Evolutionary conservation across 176 grass and related monocot species (phyloP).

Genomic region (Rhipidocladum racemiflorum): DNA sequence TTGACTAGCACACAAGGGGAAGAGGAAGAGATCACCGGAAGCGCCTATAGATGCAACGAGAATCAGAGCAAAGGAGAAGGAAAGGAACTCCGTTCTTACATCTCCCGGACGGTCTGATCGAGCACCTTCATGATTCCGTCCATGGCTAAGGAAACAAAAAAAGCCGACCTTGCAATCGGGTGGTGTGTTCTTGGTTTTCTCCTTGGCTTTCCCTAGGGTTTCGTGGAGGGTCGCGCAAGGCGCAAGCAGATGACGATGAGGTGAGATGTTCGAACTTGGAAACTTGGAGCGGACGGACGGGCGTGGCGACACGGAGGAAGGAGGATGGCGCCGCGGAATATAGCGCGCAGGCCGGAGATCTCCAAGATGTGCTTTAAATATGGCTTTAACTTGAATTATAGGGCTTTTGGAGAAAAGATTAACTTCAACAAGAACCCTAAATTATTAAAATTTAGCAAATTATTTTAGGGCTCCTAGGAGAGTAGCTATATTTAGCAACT

Average conservation of each 20-base stretch:
- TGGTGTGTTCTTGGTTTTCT: background rate
- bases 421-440: too few species aligned
- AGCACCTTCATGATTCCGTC: constrained; percentile 77
- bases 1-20: background rate
- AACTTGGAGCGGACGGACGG: too few species aligned
- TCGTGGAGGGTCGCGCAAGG: background rate
- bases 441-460: too few species aligned
- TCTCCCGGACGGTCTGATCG: constrained; percentile 74
- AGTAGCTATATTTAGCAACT: too few species aligned
- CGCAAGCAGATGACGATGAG: background rate
- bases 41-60: background rate
- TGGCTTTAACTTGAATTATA: too few species aligned
- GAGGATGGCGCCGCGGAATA: constrained; percentile 18
- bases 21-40: background rate
- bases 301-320: constrained; percentile 3
- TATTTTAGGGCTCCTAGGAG: too few species aligned
- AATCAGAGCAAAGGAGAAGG: background rate
- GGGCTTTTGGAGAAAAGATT: too few species aligned
- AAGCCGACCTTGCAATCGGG: background rate
- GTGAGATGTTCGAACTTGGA: background rate
- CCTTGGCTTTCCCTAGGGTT: constrained; percentile 1
- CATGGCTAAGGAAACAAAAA: constrained; percentile 35
- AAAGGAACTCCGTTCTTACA: constrained; percentile 42
- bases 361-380: too few species aligned
- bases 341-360: too few species aligned